A percentile compares a stretch with the other conserved stretches of the same genome.
Conservation (phyloP, 2,329 filamentous ascomycete genomes). For the Thielaviopsis populi region DNA sequence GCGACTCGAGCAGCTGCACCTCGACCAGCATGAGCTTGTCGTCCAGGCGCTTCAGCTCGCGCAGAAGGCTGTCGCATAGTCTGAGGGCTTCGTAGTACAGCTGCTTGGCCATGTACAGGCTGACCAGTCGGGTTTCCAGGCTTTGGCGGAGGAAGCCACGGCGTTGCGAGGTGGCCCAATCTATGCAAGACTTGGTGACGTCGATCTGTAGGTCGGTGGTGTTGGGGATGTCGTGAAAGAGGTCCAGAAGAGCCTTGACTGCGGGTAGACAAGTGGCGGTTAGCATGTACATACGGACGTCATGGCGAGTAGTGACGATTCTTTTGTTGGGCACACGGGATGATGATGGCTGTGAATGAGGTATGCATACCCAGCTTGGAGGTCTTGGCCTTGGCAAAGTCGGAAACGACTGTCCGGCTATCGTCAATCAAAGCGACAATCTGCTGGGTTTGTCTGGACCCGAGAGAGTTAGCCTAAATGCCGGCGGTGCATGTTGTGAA, state of each 20-base stretch:
- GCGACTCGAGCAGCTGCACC: constrained; percentile 91
- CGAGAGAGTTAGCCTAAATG: background rate
- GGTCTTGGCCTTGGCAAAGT: constrained; percentile 97
- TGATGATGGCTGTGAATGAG: background rate
- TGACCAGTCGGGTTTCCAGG: constrained; percentile 87
- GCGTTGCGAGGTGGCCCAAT: constrained; percentile 92
- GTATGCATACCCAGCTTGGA: constrained; percentile 87
- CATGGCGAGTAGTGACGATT: background rate
- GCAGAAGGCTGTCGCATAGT: constrained; percentile 89
- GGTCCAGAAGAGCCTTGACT: constrained; percentile 94
- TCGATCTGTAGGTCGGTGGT: constrained; percentile 86
- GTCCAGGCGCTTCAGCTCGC: constrained; percentile 92
- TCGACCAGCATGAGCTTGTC: constrained; percentile 97
- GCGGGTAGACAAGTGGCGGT: constrained; percentile 16
- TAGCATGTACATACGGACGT: constrained; percentile 9
- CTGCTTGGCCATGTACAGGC: constrained; percentile 92
- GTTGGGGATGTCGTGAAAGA: constrained; percentile 86
- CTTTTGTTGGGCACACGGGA: background rate
- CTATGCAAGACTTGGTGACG: constrained; percentile 97
- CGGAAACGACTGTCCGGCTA: constrained; percentile 80
- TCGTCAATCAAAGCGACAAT: constrained; percentile 81
- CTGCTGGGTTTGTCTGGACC: constrained; percentile 56
- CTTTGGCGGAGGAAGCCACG: constrained; percentile 95
- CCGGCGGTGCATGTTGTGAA: background rate
- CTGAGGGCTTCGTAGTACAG: constrained; percentile 94